phyloP scores from a whole-genome alignment of 768 basidiomycete genomes.

The Panaeolus papilionaceus region DNA sequence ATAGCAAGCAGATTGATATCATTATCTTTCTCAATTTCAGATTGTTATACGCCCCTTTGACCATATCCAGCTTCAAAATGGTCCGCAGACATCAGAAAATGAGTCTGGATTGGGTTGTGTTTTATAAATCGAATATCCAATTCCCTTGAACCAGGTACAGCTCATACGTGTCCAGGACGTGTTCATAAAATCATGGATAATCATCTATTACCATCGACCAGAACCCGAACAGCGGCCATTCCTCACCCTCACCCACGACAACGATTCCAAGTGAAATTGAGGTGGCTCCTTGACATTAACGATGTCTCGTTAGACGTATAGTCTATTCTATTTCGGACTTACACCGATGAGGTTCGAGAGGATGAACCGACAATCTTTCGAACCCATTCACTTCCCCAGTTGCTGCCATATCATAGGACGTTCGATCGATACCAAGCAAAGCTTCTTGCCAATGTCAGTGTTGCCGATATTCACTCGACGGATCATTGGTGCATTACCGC shows the following conservation, averaged over 20 bases:
- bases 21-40: neutral
- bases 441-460: neutral
- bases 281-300: too few relatives aligned
- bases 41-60: neutral
- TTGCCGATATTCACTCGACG: constrained; percentile 2
- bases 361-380: constrained; percentile 7
- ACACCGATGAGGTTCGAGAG: neutral
- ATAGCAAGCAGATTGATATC: neutral
- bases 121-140: neutral
- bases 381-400: constrained; percentile 6
- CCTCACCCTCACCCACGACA: too few relatives aligned
- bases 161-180: constrained; percentile 4
- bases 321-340: constrained; percentile 1
- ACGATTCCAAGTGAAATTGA: too few relatives aligned
- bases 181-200: neutral
- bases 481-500: neutral
- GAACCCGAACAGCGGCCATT: too few relatives aligned
- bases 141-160: neutral
- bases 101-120: neutral
- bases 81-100: neutral
- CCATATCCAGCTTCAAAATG: neutral
- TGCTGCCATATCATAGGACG: neutral
- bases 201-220: neutral
- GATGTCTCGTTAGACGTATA: neutral
- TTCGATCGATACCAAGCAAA: neutral